Conservation (phyloP, 495 filamentous ascomycete species). For the Wilcoxina mikolae region DNA sequence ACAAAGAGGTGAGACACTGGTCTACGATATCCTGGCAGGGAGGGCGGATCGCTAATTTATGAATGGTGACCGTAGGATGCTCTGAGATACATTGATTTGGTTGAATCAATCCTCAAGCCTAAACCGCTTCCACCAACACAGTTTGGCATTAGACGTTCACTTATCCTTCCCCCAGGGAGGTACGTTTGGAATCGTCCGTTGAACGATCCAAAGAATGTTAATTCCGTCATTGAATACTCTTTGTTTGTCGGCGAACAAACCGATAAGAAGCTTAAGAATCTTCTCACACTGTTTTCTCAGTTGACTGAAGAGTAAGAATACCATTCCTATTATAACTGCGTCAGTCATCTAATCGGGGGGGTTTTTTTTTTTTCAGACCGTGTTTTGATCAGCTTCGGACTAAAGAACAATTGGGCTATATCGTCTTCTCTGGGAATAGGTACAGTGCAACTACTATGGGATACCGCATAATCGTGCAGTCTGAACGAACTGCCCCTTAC, state of each 20-base stretch:
- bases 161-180: conserved; percentile 67
- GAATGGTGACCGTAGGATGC: conserved; percentile 42
- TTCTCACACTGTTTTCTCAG: conserved; percentile 73
- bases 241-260: conserved; percentile 62
- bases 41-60: background rate
- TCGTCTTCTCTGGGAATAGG: conserved; percentile 71
- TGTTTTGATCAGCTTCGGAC: conserved; percentile 87
- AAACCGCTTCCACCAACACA: conserved; percentile 59
- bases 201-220: conserved; percentile 84
- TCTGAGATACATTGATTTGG: conserved; percentile 64
- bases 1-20: conserved; percentile 48
- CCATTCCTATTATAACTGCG: background rate
- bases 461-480: conserved; percentile 87
- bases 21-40: background rate
- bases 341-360: conserved; percentile 12
- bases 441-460: conserved; percentile 57
- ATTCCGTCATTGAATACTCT: conserved; percentile 89
- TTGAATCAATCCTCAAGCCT: conserved; percentile 67
- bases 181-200: conserved; percentile 65
- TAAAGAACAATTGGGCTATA: conserved; percentile 94
- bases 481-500: conserved; percentile 68
- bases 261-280: conserved; percentile 53
- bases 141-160: conserved; percentile 60
- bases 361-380: conserved; percentile 40
- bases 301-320: conserved; percentile 56